Conservation (phyloP, 1,139 yeast species). For the Wickerhamomyces sp. region DNA sequence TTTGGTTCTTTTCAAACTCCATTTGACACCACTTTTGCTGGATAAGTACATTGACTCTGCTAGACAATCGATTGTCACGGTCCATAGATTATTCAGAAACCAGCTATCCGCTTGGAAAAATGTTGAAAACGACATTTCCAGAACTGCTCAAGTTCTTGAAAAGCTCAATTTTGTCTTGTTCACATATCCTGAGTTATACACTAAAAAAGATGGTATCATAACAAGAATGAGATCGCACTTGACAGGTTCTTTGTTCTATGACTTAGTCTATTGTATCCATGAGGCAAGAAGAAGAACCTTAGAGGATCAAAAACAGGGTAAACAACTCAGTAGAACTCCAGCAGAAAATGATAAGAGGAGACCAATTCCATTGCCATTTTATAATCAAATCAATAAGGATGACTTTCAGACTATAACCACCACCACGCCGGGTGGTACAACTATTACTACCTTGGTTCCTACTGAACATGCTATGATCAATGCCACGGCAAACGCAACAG, state of each 20-base stretch:
- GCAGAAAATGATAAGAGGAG: constrained; percentile 25
- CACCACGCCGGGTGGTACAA: constrained; percentile 90
- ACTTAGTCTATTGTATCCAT: constrained; percentile 91
- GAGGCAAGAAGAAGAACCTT: constrained; percentile 81
- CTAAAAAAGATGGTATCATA: constrained; percentile 66
- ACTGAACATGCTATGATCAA: constrained; percentile 70
- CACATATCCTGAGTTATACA: constrained; percentile 81
- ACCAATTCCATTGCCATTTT: constrained; percentile 82
- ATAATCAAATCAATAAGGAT: constrained; percentile 88
- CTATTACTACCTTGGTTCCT: constrained; percentile 84
- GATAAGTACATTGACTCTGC: constrained; percentile 84
- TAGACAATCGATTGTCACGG: constrained; percentile 89
- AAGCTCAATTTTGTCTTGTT: constrained; percentile 82
- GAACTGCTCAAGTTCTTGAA: constrained; percentile 92
- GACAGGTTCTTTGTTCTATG: constrained; percentile 88
- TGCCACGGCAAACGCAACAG: constrained; percentile 47
- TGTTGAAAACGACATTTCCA: constrained; percentile 83
- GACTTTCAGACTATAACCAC: constrained; percentile 82
- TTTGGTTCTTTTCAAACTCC: constrained; percentile 72
- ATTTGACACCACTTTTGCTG: constrained; percentile 69
- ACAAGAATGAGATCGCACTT: constrained; percentile 88
- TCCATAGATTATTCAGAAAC: constrained; percentile 81
- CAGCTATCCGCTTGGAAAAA: constrained; percentile 86
- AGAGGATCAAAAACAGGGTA: constrained; percentile 39
- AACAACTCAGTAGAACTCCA: constrained; percentile 23